These are phyloP conservation scores for Dryas octopetala DNA, from an alignment of 306 rosid genomes.

Conservation along the genomic window DNA sequence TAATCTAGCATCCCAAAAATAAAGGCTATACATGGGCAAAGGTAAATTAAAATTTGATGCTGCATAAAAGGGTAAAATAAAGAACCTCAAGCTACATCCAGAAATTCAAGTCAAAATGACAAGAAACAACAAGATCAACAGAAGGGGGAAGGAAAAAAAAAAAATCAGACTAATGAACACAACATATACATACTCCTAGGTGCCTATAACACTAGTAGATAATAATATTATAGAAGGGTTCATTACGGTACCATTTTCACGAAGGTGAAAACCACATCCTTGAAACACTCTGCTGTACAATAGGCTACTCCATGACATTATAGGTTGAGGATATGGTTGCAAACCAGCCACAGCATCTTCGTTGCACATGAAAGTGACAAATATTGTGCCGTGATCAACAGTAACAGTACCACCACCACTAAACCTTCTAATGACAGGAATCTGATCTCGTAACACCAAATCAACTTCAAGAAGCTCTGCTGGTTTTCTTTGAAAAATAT, in stretches of 20 bases:
- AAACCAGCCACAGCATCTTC: conserved; percentile 67
- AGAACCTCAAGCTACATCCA: not conserved
- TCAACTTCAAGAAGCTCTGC: conserved; percentile 64
- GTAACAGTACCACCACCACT: conserved; percentile 93
- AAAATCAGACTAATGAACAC: not conserved
- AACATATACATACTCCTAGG: not conserved
- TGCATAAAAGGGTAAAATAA: not conserved
- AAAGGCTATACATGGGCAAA: not conserved
- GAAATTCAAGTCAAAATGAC: not conserved
- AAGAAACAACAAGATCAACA: not conserved
- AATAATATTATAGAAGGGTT: conserved; percentile 15
- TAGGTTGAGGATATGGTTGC: conserved; percentile 82
- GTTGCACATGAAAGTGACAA: conserved; percentile 87
- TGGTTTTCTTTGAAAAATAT: conserved; percentile 61
- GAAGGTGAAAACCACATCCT: conserved; percentile 61
- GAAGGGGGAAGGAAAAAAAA: not conserved
- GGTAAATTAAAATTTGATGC: not conserved
- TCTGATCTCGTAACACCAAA: conserved; percentile 65
- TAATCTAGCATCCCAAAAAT: not conserved
- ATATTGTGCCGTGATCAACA: conserved; percentile 71
- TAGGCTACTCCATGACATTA: conserved; percentile 87
- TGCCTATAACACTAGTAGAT: conserved; percentile 1
- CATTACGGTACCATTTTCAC: conserved; percentile 78
- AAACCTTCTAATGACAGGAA: conserved; percentile 86
- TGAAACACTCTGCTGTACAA: conserved; percentile 72